A percentile compares a stretch with the other conserved stretches of the same genome.
These are phyloP conservation scores for Aleurites moluccanus DNA, from an alignment of 441 rosid species.

Conservation along the genomic window DNA sequence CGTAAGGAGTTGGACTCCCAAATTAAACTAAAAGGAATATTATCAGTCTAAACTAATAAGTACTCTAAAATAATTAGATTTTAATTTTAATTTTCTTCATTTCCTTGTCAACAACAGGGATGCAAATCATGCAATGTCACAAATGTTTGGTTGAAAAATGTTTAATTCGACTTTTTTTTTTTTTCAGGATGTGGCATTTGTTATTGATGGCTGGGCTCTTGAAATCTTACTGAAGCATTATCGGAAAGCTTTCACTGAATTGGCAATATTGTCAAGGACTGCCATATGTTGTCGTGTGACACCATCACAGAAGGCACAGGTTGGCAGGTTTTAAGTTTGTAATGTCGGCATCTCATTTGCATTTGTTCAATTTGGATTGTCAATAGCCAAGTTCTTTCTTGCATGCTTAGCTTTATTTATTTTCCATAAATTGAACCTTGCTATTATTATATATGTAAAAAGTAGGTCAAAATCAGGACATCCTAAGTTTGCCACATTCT, in stretches of 20 bases:
- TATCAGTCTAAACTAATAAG: too few species aligned
- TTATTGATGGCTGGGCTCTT: slow-evolving; percentile 98
- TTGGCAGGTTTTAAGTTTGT: slow-evolving; percentile 29
- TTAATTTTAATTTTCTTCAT: too few species aligned
- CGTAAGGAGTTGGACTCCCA: too few species aligned
- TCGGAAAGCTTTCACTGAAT: slow-evolving; percentile 83
- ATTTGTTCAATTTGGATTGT: not conserved
- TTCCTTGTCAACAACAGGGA: too few species aligned
- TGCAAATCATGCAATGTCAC: too few species aligned
- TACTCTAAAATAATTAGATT: too few species aligned
- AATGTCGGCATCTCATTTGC: slow-evolving; percentile 18
- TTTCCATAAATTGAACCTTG: not conserved
- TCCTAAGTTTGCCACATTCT: not conserved
- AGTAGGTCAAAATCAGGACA: slow-evolving; percentile 1
- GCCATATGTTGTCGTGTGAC: slow-evolving; percentile 99
- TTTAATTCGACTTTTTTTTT: not conserved
- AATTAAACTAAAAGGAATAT: too few species aligned
- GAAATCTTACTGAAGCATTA: slow-evolving; percentile 89
- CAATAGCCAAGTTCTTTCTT: not conserved
- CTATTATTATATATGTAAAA: not conserved
- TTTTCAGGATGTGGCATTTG: slow-evolving; percentile 90
- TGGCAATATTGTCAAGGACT: slow-evolving; percentile 95
- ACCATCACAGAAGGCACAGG: slow-evolving; percentile 99
- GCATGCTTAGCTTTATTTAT: not conserved
- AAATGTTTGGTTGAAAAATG: not conserved